Conservation (phyloP, 2,329 filamentous ascomycete genomes). For the Pseudohalonectria lignicola region DNA sequence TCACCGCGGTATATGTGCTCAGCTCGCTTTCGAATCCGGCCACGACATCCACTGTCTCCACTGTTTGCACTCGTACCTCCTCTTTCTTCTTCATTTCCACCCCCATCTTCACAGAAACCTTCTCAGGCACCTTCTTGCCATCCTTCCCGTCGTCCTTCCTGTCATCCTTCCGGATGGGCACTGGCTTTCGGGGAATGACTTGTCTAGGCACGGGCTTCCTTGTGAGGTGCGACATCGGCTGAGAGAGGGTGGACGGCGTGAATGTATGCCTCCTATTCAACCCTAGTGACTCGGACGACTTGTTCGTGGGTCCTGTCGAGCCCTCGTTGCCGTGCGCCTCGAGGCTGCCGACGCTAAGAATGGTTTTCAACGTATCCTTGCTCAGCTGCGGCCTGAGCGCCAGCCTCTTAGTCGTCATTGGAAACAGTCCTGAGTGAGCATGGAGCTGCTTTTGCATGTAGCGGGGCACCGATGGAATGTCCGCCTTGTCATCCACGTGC, state of each 20-base stretch:
- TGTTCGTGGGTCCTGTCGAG: no score
- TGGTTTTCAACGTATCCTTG: slow-evolving; percentile 36
- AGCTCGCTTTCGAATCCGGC: slow-evolving; percentile 10
- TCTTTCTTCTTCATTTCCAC: neutral
- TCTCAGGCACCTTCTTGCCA: no score
- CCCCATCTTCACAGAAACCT: no score
- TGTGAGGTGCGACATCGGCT: slow-evolving; percentile 1
- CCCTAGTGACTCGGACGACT: neutral
- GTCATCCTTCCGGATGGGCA: slow-evolving; percentile 8
- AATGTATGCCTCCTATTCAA: slow-evolving; percentile 14
- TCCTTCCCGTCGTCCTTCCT: no score
- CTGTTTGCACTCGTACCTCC: no score
- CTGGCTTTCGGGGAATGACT: slow-evolving; percentile 19
- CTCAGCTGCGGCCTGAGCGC: slow-evolving; percentile 27
- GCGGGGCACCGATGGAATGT: slow-evolving; percentile 22
- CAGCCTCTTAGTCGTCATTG: slow-evolving; percentile 22
- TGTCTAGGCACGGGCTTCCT: slow-evolving; percentile 9
- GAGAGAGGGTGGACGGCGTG: slow-evolving; percentile 12
- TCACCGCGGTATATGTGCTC: slow-evolving; percentile 10
- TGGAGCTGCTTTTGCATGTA: slow-evolving; percentile 22
- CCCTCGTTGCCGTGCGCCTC: slow-evolving; percentile 15
- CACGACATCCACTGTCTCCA: neutral
- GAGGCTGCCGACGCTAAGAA: slow-evolving; percentile 36
- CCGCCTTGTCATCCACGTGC: slow-evolving; percentile 17
- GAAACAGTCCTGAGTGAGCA: slow-evolving; percentile 20